Evolutionary conservation across 1,284 basidiomycete species (phyloP).

Genomic region (Coniferiporia sulphurascens): DNA sequence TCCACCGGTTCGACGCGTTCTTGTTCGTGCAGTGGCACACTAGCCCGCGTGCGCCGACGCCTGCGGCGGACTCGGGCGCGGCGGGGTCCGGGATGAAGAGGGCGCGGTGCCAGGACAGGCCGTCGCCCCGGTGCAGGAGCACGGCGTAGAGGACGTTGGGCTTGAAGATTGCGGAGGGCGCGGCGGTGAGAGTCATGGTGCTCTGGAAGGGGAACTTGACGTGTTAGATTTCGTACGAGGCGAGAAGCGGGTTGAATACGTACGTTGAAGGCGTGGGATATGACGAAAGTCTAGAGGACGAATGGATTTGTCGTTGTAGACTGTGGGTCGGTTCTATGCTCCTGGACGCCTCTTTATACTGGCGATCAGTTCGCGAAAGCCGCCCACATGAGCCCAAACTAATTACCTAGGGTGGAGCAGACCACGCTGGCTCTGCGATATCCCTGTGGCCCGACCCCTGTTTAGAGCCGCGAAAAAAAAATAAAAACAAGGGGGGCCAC

Average conservation of each 20-base stretch:
- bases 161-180: background rate
- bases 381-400: no score
- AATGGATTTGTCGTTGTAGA: no score
- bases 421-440: no score
- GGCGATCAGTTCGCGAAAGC: no score
- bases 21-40: conserved; percentile 4
- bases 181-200: background rate
- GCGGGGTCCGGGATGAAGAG: conserved; percentile 1
- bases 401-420: no score
- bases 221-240: background rate
- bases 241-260: background rate
- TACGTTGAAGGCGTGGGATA: no score
- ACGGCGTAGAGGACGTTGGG: conserved; percentile 4
- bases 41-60: background rate
- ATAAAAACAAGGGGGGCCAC: no score
- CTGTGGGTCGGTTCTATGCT: no score
- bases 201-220: background rate
- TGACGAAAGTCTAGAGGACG: no score
- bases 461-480: no score
- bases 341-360: no score
- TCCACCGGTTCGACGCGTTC: background rate
- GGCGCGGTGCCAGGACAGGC: background rate
- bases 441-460: no score
- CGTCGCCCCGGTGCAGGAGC: background rate
- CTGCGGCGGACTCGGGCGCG: background rate